Evolutionary conservation across 768 basidiomycete genomes (phyloP).

Genomic region (Boletus speciosus): DNA sequence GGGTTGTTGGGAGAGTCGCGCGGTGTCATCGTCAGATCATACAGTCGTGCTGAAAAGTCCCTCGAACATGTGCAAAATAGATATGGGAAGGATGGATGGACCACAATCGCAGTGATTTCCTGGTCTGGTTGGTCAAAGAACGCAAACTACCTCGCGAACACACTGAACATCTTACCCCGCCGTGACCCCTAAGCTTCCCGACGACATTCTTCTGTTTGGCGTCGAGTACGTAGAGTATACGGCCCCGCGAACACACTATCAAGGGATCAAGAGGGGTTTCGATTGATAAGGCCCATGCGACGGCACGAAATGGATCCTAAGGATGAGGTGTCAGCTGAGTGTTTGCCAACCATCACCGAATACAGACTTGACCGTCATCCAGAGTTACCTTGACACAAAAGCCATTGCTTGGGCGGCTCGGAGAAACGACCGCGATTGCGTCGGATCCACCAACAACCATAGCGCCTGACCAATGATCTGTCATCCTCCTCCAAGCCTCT

Average conservation of each 20-base stretch:
- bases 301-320: conserved; percentile 29
- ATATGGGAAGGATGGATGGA: conserved; percentile 57
- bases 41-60: conserved; percentile 68
- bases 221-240: conserved; percentile 56
- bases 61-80: conserved; percentile 69
- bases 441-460: conserved; percentile 45
- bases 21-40: conserved; percentile 48
- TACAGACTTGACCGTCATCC: conserved; percentile 18
- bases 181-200: conserved; percentile 63
- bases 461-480: conserved; percentile 48
- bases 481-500: conserved; percentile 43
- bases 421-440: conserved; percentile 38
- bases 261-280: conserved; percentile 51
- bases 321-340: conserved; percentile 7
- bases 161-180: conserved; percentile 51
- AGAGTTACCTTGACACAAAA: conserved; percentile 37
- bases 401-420: conserved; percentile 14
- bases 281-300: conserved; percentile 59
- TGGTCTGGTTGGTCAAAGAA: conserved; percentile 33
- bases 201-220: conserved; percentile 37
- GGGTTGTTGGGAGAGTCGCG: conserved; percentile 45
- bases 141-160: background rate
- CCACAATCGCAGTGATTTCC: conserved; percentile 63
- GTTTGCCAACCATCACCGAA: background rate
- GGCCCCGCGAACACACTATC: conserved; percentile 51